Percentiles rank a stretch among this genome's conserved stretches.
Conservation (phyloP, 1,284 basidiomycete genomes). For the Ceratobasidium sp. region DNA sequence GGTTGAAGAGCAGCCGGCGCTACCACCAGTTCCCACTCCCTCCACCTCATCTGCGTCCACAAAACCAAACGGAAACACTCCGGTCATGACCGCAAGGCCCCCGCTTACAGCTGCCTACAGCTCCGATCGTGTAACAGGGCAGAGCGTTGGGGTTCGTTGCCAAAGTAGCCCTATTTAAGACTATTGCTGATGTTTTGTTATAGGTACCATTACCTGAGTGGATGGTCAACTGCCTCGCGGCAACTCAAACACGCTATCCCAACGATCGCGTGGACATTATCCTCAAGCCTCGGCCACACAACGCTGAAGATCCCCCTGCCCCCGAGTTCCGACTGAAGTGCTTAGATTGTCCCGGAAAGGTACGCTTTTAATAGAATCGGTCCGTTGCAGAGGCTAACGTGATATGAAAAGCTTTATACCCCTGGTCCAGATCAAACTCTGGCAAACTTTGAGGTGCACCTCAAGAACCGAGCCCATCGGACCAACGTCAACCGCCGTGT, state of each 20-base stretch:
- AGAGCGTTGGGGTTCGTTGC: slow-evolving; percentile 25
- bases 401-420: slow-evolving; percentile 75
- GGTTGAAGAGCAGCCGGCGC: slow-evolving; percentile 5
- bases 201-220: slow-evolving; percentile 64
- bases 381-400: slow-evolving; percentile 5
- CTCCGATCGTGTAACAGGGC: slow-evolving; percentile 4
- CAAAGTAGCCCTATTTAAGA: neutral
- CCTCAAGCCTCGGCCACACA: slow-evolving; percentile 60
- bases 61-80: slow-evolving; percentile 31
- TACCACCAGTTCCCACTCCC: neutral
- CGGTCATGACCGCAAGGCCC: slow-evolving; percentile 34
- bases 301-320: slow-evolving; percentile 47
- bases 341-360: slow-evolving; percentile 93
- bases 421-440: slow-evolving; percentile 90
- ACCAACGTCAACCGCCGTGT: slow-evolving; percentile 58
- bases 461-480: slow-evolving; percentile 78
- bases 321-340: slow-evolving; percentile 95
- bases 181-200: neutral
- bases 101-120: slow-evolving; percentile 28
- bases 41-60: slow-evolving; percentile 7
- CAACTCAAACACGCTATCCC: slow-evolving; percentile 76
- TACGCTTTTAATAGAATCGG: slow-evolving; percentile 50
- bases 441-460: slow-evolving; percentile 91
- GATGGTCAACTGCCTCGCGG: slow-evolving; percentile 68
- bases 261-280: slow-evolving; percentile 84